Conservation (phyloP, 192 early-diverging fungal genomes). For the Backusella circina region DNA sequence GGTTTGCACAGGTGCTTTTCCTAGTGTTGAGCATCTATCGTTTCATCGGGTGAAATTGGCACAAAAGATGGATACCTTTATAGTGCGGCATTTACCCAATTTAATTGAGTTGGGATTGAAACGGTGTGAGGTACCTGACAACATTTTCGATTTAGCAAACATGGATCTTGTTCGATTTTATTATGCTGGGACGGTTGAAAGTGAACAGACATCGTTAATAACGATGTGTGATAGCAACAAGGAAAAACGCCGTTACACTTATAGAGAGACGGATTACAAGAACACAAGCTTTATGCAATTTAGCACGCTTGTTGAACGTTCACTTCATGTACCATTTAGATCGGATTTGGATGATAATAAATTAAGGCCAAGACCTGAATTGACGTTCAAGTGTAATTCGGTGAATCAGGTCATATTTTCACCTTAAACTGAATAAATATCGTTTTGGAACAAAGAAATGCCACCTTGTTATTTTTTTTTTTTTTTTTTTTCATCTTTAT, state of each 20-base stretch:
- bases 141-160: neutral
- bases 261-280: neutral
- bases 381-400: too few relatives aligned
- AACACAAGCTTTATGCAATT: neutral
- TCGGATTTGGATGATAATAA: too few relatives aligned
- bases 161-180: neutral
- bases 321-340: neutral
- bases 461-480: too few relatives aligned
- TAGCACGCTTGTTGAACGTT: neutral
- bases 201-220: neutral
- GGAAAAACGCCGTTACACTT: neutral
- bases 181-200: neutral
- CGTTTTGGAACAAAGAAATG: too few relatives aligned
- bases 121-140: neutral
- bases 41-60: neutral
- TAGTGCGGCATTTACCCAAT: neutral
- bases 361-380: too few relatives aligned
- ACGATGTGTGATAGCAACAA: neutral
- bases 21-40: neutral
- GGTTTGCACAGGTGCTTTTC: neutral
- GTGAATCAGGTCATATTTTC: too few relatives aligned
- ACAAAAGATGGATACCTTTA: neutral
- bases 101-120: neutral
- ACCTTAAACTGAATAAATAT: too few relatives aligned
- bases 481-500: too few relatives aligned